These are phyloP conservation scores for Penicilliopsis zonata DNA, from an alignment of 495 filamentous ascomycete genomes.

Conservation along the genomic window DNA sequence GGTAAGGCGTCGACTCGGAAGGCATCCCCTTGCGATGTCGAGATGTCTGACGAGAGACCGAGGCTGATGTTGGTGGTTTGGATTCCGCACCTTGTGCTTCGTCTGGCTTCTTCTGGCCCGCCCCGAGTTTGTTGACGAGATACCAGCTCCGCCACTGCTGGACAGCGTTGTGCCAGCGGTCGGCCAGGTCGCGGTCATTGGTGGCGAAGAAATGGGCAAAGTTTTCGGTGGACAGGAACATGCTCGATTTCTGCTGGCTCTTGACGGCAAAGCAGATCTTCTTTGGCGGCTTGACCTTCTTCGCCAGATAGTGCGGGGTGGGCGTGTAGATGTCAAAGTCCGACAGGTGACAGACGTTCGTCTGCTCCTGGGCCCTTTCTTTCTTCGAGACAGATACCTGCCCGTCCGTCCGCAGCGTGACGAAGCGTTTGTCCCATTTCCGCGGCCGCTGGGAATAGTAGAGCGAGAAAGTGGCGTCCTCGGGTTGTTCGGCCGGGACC, in stretches of 20 bases:
- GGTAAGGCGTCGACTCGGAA: slow-evolving; percentile 30
- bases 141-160: slow-evolving; percentile 88
- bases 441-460: slow-evolving; percentile 70
- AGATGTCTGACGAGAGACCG: slow-evolving; percentile 6
- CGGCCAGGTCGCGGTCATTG: slow-evolving; percentile 53
- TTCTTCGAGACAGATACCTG: slow-evolving; percentile 70
- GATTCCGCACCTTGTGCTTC: no score
- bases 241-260: slow-evolving; percentile 78
- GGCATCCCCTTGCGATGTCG: slow-evolving; percentile 18
- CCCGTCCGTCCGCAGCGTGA: slow-evolving; percentile 62
- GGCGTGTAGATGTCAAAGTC: slow-evolving; percentile 90
- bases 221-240: slow-evolving; percentile 71
- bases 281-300: slow-evolving; percentile 60
- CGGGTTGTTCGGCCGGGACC: slow-evolving; percentile 46
- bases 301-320: slow-evolving; percentile 47
- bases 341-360: slow-evolving; percentile 72
- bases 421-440: slow-evolving; percentile 77
- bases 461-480: slow-evolving; percentile 52
- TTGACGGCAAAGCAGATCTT: slow-evolving; percentile 80
- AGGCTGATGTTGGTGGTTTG: not conserved
- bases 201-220: slow-evolving; percentile 89
- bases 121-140: slow-evolving; percentile 52
- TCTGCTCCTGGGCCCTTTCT: slow-evolving; percentile 37
- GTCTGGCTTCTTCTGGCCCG: slow-evolving; percentile 25
- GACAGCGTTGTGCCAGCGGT: slow-evolving; percentile 54